Base-by-base conservation (phyloP, 768 basidiomycete genomes). In the Flagelloscypha sp. region DNA sequence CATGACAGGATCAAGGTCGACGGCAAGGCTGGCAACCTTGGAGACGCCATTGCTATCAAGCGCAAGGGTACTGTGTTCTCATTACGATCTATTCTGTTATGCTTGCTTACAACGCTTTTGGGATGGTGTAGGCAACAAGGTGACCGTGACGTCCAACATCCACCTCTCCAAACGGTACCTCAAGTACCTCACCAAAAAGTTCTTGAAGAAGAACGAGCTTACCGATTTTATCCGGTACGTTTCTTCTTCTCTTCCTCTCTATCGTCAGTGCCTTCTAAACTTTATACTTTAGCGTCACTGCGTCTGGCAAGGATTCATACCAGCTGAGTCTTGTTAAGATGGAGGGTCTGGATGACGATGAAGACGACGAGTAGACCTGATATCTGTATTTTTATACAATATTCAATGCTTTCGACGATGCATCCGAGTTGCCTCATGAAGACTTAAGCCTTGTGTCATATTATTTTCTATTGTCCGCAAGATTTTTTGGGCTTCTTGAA, bases 131-230 rank as follows among this genome's bases (percentile, higher is more conserved):
- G 84, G 79, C 44, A 77, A 75, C 61, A 88, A 82, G 66, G 73
- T 98, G 59, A 83, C 79, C 37, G 76, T 98, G 48, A 78, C 81
- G 34, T 82, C 90, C 35, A 79, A 67, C 53, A 79, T 94, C 57
- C 79, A 88, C 38, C 84, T 97, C 66, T 97, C 94, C 33, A 98
- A 98, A 69, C 76, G 88, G 38, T 97, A 95, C 64, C 79, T 97
- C 58, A 97, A 98, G 66, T 99, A 98, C 67, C 72, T 98, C 42
- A 97, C 94, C 44, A 98, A 98, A 76, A 94, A 94, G 71, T 93
- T 89, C 75, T 74, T 98, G 65, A 98, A 98, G 77, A 95, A 95
- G 78, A 92, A 93, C 68, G 66, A 72, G 29, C 74, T 95, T 50
- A 82, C 92, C 47, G 93, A 97, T 66, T 97, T 90, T 86, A 89